Percentiles rank a stretch among this genome's conserved stretches.
Conservation (phyloP, 768 basidiomycete genomes). For the Saitozyma podzolica region DNA sequence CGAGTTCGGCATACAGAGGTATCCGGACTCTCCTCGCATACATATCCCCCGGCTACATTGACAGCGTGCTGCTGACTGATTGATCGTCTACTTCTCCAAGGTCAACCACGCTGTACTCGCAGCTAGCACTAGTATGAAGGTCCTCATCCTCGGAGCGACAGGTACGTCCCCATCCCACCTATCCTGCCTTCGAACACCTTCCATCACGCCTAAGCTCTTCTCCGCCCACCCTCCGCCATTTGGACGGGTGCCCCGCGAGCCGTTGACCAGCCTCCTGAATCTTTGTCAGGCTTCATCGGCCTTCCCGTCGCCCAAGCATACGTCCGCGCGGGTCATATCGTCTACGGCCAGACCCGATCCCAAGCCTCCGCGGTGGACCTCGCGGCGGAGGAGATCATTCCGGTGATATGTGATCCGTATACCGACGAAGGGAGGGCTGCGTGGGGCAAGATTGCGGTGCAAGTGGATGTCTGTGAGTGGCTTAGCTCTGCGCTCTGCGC, state of each 20-base stretch:
- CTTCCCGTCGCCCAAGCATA: constrained; percentile 57
- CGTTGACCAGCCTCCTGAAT: no score
- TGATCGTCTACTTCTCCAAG: no score
- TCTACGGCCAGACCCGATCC: constrained; percentile 57
- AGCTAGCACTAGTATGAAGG: constrained; percentile 30
- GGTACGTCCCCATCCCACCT: constrained; percentile 11
- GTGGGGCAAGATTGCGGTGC: constrained; percentile 20
- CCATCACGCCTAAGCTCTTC: background rate
- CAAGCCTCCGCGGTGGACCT: constrained; percentile 51
- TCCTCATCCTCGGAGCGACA: constrained; percentile 54
- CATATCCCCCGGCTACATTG: no score
- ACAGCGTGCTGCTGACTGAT: no score
- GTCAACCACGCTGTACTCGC: no score
- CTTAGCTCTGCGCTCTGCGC: no score
- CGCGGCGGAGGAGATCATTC: constrained; percentile 56
- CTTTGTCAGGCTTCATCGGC: constrained; percentile 55
- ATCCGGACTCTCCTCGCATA: no score
- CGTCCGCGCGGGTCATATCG: constrained; percentile 57
- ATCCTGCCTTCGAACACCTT: background rate
- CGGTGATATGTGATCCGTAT: constrained; percentile 42
- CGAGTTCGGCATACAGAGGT: no score
- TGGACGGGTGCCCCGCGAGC: no score
- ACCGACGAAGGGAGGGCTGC: constrained; percentile 18
- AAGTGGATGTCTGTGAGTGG: constrained; percentile 31
- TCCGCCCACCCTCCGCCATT: no score